These are phyloP conservation scores for Rhizoclosmatium globosum DNA, from an alignment of 192 early-diverging fungal genomes.

Conservation along the genomic window DNA sequence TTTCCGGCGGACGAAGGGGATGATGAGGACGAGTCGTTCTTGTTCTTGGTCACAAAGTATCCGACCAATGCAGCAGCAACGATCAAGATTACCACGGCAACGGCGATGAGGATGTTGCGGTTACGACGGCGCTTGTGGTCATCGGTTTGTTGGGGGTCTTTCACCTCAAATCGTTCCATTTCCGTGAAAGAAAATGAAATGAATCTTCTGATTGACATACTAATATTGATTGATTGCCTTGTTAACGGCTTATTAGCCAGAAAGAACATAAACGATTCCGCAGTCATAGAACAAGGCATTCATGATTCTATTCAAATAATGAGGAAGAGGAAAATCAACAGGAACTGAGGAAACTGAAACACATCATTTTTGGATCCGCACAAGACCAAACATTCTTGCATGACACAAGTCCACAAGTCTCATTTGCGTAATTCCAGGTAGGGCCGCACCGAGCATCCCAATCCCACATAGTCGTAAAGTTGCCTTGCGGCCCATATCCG, in stretches of 20 bases:
- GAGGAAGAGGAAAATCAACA: neutral
- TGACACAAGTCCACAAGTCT: neutral
- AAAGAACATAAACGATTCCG: neutral
- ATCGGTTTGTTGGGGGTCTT: too few relatives aligned
- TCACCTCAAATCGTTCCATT: too few relatives aligned
- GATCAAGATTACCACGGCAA: slow-evolving; percentile 7
- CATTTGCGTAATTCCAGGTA: slow-evolving; percentile 33
- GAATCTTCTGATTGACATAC: too few relatives aligned
- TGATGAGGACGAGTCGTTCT: neutral
- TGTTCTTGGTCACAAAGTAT: slow-evolving; percentile 28
- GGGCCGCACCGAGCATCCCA: slow-evolving; percentile 13
- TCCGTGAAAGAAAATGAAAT: too few relatives aligned
- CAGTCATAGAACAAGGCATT: too few relatives aligned
- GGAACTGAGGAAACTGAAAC: slow-evolving; percentile 3
- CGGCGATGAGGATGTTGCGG: neutral
- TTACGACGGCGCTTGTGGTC: too few relatives aligned
- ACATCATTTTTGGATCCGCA: neutral
- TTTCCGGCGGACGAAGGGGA: neutral
- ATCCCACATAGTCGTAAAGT: neutral
- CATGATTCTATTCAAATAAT: too few relatives aligned
- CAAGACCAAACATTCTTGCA: slow-evolving; percentile 3
- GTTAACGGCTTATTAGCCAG: too few relatives aligned
- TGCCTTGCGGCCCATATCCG: slow-evolving; percentile 23
- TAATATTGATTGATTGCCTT: too few relatives aligned
- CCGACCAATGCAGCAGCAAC: slow-evolving; percentile 15